These are phyloP conservation scores for Ramaria rubella DNA, from an alignment of 768 basidiomycete species.

Conservation along the genomic window DNA sequence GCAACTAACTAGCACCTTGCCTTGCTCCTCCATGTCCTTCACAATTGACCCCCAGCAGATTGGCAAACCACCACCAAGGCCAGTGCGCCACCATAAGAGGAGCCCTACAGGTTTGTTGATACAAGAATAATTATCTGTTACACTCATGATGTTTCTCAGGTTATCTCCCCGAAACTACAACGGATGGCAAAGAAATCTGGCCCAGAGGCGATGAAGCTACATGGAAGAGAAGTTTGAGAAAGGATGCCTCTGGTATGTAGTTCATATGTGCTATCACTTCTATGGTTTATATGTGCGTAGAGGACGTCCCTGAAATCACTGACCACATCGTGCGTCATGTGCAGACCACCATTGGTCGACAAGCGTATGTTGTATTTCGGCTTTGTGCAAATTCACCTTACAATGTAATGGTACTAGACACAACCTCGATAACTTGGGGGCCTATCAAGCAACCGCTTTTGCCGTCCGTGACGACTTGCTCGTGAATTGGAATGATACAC, in stretches of 20 bases:
- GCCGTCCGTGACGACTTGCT: constrained; percentile 85
- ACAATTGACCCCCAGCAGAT: constrained; percentile 8
- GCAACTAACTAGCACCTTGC: not conserved
- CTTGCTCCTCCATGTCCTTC: not conserved
- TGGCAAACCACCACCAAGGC: constrained; percentile 5
- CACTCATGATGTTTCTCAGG: constrained; percentile 36
- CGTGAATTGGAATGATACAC: constrained; percentile 85
- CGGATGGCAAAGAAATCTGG: constrained; percentile 76
- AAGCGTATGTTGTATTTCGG: constrained; percentile 40
- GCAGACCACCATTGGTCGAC: constrained; percentile 84
- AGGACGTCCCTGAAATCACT: constrained; percentile 58
- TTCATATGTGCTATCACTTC: constrained; percentile 6
- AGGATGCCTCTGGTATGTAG: constrained; percentile 46
- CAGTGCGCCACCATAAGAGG: constrained; percentile 9
- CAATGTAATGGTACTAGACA: constrained; percentile 52
- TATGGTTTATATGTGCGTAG: constrained; percentile 7
- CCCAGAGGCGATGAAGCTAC: constrained; percentile 69
- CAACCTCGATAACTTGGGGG: constrained; percentile 58
- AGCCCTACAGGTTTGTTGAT: constrained; percentile 1
- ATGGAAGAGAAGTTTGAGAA: constrained; percentile 61
- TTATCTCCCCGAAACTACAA: constrained; percentile 73
- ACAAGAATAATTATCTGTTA: not conserved
- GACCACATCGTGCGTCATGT: constrained; percentile 77
- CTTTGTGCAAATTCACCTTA: constrained; percentile 19
- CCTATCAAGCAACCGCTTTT: constrained; percentile 88